Conservation (phyloP, 2,329 filamentous ascomycete species). For the Hymenoscyphus scutula region DNA sequence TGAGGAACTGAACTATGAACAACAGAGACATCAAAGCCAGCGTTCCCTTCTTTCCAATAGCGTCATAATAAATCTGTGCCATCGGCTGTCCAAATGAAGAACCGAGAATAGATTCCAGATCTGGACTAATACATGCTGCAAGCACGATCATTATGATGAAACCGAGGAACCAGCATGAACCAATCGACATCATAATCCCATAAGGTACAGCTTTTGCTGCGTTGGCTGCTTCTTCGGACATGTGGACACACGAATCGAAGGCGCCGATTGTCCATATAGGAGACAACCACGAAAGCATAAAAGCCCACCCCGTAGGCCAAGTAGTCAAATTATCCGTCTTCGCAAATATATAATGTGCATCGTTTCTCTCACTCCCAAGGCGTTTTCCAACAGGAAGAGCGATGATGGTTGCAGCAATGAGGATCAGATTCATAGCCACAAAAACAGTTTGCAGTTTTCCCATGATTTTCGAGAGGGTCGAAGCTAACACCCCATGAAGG, state of each 20-base stretch:
- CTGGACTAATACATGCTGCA: constrained; percentile 53
- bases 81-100: constrained; percentile 55
- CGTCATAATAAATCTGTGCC: constrained; percentile 57
- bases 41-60: constrained; percentile 57
- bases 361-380: constrained; percentile 38
- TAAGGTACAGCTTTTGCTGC: constrained; percentile 57
- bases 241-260: constrained; percentile 58
- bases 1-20: constrained; percentile 61
- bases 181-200: constrained; percentile 57
- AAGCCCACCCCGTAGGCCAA: constrained; percentile 57
- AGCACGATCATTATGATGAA: constrained; percentile 57
- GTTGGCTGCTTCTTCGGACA: constrained; percentile 60
- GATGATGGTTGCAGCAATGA: constrained; percentile 56
- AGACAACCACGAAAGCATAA: constrained; percentile 58
- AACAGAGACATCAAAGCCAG: constrained; percentile 57
- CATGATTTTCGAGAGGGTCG: constrained; percentile 54
- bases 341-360: constrained; percentile 52
- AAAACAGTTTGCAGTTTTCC: constrained; percentile 56
- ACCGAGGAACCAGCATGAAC: constrained; percentile 54
- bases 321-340: constrained; percentile 55
- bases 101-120: constrained; percentile 48
- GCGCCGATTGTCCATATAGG: constrained; percentile 62
- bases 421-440: constrained; percentile 52
- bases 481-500: constrained; percentile 53
- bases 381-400: constrained; percentile 52